phyloP scores from a whole-genome alignment of 75 land plant genomes.

The Cupressus sempervirens region DNA sequence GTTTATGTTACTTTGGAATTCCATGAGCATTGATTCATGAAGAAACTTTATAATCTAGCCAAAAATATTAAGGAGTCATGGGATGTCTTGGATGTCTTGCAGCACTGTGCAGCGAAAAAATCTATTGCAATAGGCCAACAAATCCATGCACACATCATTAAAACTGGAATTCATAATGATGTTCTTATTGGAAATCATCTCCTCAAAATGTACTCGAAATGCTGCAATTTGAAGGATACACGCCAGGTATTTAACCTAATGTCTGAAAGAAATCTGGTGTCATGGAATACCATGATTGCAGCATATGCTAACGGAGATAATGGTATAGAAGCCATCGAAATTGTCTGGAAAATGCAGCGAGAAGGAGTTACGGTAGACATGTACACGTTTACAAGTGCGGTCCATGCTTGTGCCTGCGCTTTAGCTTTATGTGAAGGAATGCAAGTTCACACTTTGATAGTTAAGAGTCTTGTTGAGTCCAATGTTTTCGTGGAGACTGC shows the following conservation, averaged over 20 bases:
- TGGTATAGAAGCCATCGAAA: constrained; percentile 23
- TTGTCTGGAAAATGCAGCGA: constrained; percentile 36
- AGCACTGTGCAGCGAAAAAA: background rate
- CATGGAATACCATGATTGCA: constrained; percentile 49
- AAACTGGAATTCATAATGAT: background rate
- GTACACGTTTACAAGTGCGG: constrained; percentile 9
- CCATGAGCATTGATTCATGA: background rate
- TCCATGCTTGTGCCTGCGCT: constrained; percentile 14
- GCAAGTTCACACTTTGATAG: constrained; percentile 8
- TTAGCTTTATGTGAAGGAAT: constrained; percentile 2
- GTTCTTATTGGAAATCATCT: constrained; percentile 12
- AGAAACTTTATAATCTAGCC: background rate
- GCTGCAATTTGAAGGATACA: constrained; percentile 30
- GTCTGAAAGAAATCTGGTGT: constrained; percentile 25
- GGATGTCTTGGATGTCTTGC: background rate
- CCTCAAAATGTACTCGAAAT: constrained; percentile 37
- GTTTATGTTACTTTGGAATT: background rate
- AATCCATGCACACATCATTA: background rate
- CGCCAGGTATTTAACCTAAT: constrained; percentile 33
- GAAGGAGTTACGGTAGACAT: constrained; percentile 18
- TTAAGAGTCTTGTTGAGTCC: background rate
- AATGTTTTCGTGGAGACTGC: background rate
- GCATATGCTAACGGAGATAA: constrained; percentile 44
- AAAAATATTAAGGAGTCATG: background rate
- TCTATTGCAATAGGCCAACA: background rate